Percentiles rank a stretch among this genome's conserved stretches.
These are phyloP conservation scores for Pleurotus eryngii DNA, from an alignment of 768 basidiomycete genomes.

Conservation along the genomic window DNA sequence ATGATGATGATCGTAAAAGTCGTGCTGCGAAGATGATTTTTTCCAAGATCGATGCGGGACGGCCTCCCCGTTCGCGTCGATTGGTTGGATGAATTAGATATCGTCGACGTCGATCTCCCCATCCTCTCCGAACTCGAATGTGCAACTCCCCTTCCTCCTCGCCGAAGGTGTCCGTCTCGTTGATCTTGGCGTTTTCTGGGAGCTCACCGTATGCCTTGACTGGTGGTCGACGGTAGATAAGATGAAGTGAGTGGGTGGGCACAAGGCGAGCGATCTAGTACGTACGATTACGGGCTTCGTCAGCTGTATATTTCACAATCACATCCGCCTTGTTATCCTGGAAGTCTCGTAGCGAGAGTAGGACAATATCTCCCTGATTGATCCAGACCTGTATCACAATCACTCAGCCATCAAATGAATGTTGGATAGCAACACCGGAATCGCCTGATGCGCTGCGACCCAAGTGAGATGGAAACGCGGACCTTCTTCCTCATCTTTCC, in stretches of 20 bases:
- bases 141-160: conserved; percentile 89
- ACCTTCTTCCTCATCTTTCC: conserved; percentile 99
- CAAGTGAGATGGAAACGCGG: conserved; percentile 19
- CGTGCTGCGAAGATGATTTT: background rate
- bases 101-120: conserved; percentile 89
- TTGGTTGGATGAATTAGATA: conserved; percentile 48
- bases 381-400: conserved; percentile 82
- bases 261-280: conserved; percentile 12
- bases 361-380: conserved; percentile 95
- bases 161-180: conserved; percentile 92
- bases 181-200: conserved; percentile 94
- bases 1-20: background rate
- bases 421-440: background rate
- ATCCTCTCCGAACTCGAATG: conserved; percentile 88
- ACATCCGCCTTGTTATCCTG: conserved; percentile 99
- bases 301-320: conserved; percentile 97
- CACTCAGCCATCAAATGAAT: background rate
- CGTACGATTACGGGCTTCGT: conserved; percentile 82
- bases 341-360: conserved; percentile 95
- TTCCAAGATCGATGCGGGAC: background rate
- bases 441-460: conserved; percentile 1
- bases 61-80: background rate
- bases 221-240: conserved; percentile 20
- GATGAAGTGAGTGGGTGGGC: background rate
- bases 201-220: conserved; percentile 98